These are phyloP conservation scores for Silybum marianum DNA, from an alignment of 129 eudicot genomes.

Conservation along the genomic window DNA sequence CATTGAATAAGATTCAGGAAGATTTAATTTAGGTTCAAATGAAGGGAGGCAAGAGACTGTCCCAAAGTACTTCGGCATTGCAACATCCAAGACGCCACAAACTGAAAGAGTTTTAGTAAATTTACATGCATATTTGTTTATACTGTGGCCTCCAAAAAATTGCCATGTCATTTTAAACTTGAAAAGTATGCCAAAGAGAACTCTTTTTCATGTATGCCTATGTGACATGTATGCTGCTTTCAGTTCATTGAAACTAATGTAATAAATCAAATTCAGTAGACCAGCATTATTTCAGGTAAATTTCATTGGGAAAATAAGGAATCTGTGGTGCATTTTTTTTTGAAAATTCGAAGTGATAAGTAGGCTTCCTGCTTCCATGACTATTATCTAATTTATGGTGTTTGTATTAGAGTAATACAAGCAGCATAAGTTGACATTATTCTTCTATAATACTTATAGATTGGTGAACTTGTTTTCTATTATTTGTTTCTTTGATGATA, in stretches of 20 bases:
- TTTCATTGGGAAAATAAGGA: neutral
- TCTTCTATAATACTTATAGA: neutral
- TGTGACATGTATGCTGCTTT: neutral
- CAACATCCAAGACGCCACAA: neutral
- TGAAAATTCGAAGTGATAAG: neutral
- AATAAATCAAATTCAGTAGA: neutral
- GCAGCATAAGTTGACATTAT: neutral
- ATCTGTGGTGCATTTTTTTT: neutral
- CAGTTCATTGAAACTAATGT: neutral
- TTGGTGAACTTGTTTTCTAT: neutral
- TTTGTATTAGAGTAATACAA: conserved; percentile 8
- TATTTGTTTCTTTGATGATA: conserved; percentile 20
- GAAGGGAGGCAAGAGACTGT: neutral
- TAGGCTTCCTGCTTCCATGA: neutral
- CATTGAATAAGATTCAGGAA: neutral
- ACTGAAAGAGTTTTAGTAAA: neutral
- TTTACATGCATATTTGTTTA: neutral
- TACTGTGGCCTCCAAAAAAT: neutral
- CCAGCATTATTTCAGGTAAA: neutral
- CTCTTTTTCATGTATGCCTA: neutral
- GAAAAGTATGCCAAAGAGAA: neutral
- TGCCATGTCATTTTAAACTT: neutral
- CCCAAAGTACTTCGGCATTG: neutral
- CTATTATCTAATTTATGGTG: neutral
- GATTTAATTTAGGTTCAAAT: neutral